Evolutionary conservation across 768 basidiomycete species (phyloP).

Genomic region (Russula lepida): DNA sequence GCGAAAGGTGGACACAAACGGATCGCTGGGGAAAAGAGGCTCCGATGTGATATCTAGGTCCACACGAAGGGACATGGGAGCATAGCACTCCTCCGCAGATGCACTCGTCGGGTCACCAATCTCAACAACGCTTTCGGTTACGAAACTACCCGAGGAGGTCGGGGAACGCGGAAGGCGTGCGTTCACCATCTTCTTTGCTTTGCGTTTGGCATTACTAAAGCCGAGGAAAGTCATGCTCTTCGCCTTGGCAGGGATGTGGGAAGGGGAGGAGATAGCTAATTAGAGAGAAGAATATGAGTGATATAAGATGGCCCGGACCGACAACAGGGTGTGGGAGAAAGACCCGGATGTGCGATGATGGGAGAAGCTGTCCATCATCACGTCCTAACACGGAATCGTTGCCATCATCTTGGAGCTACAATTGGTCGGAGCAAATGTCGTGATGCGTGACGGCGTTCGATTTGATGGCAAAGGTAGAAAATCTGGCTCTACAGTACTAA

Average conservation of each 20-base stretch:
- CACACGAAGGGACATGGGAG: neutral
- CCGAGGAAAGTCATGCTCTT: conserved; percentile 11
- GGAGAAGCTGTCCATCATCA: neutral
- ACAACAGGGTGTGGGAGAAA: neutral
- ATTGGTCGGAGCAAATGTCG: neutral
- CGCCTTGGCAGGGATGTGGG: neutral
- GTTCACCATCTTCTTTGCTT: conserved; percentile 16
- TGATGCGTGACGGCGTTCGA: neutral
- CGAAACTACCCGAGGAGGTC: neutral
- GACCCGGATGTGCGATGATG: neutral
- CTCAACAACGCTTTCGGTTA: conserved; percentile 11
- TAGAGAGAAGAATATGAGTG: neutral
- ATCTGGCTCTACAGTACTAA: neutral
- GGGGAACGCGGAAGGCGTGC: neutral
- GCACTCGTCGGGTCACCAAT: conserved; percentile 5
- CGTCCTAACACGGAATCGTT: neutral
- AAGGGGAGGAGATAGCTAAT: neutral
- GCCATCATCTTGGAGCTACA: conserved; percentile 1
- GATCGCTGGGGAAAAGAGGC: conserved; percentile 12
- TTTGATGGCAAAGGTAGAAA: neutral
- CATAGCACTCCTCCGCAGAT: neutral
- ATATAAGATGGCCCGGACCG: neutral
- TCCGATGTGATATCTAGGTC: conserved; percentile 7
- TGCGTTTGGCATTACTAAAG: conserved; percentile 19
- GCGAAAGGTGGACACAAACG: neutral